phyloP scores from a whole-genome alignment of 2,329 filamentous ascomycete genomes.

The Penicillium vulpinum region DNA sequence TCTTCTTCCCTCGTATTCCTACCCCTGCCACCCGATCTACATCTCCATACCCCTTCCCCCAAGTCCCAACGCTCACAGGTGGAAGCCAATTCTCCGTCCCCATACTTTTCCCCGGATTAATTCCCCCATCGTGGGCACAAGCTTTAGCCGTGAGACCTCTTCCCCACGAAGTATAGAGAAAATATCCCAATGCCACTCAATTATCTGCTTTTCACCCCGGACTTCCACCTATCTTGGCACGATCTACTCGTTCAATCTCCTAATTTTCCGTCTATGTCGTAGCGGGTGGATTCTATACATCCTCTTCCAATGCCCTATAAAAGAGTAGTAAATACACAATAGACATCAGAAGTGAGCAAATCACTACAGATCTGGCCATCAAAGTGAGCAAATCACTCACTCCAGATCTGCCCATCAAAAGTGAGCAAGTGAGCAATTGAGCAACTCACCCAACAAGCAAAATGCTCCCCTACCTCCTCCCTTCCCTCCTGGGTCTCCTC shows the following conservation, averaged over 20 bases:
- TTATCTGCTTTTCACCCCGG: not conserved
- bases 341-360: not conserved
- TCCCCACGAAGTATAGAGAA: slow-evolving; percentile 1
- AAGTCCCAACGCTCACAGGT: slow-evolving; percentile 22
- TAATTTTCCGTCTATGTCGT: slow-evolving; percentile 2
- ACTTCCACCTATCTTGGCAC: not conserved
- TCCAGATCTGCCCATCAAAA: too few species aligned
- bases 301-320: not conserved
- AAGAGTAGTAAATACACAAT: not conserved
- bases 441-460: not conserved
- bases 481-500: not conserved
- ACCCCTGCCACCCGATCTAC: not conserved
- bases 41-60: not conserved
- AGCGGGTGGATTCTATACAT: not conserved
- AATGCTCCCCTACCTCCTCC: not conserved
- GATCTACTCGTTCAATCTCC: not conserved
- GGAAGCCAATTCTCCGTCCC: slow-evolving; percentile 25
- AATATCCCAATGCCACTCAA: not conserved
- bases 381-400: too few species aligned
- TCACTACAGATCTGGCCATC: too few species aligned
- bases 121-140: slow-evolving; percentile 17
- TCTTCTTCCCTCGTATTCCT: too few species aligned
- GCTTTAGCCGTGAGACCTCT: slow-evolving; percentile 9
- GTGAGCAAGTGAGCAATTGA: not conserved
- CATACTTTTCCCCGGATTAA: slow-evolving; percentile 11